Conservation (phyloP, 352 stramenopile genomes). For the Phytophthora brassicae region DNA sequence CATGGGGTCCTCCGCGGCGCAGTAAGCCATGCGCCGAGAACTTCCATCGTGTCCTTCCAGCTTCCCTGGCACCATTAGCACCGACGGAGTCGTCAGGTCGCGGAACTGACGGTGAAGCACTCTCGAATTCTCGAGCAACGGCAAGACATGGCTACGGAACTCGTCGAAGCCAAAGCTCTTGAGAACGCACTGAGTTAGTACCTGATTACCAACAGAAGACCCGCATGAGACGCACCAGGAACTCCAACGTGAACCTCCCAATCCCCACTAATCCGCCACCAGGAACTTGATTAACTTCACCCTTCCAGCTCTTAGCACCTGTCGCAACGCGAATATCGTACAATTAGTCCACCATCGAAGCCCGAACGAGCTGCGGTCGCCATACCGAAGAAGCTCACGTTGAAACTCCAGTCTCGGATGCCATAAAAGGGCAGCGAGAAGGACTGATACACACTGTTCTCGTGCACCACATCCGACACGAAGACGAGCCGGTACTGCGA, state of each 20-base stretch:
- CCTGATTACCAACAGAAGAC: not conserved
- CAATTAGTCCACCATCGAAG: not conserved
- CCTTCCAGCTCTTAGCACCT: conserved; percentile 68
- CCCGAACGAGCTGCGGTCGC: not conserved
- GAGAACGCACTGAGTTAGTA: conserved; percentile 2
- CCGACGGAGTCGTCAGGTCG: conserved; percentile 53
- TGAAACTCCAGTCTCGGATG: conserved; percentile 75
- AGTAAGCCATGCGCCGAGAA: conserved; percentile 51
- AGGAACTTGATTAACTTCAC: conserved; percentile 69
- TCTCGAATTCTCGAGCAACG: conserved; percentile 61
- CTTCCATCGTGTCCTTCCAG: conserved; percentile 32
- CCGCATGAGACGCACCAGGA: conserved; percentile 41
- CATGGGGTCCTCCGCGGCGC: conserved; percentile 58
- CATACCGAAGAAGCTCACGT: conserved; percentile 60
- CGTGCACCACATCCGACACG: conserved; percentile 40
- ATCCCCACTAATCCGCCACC: conserved; percentile 67
- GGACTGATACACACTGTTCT: conserved; percentile 54
- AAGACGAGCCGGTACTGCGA: conserved; percentile 81
- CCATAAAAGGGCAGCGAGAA: conserved; percentile 81
- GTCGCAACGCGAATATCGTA: too few species aligned
- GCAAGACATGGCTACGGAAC: conserved; percentile 66
- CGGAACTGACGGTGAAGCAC: conserved; percentile 53
- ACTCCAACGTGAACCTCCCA: conserved; percentile 60
- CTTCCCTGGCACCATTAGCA: conserved; percentile 73
- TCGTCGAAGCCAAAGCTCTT: conserved; percentile 78